A percentile compares a stretch with the other conserved stretches of the same genome.
phyloP scores from a whole-genome alignment of 768 basidiomycete species.

The Collybia nuda region DNA sequence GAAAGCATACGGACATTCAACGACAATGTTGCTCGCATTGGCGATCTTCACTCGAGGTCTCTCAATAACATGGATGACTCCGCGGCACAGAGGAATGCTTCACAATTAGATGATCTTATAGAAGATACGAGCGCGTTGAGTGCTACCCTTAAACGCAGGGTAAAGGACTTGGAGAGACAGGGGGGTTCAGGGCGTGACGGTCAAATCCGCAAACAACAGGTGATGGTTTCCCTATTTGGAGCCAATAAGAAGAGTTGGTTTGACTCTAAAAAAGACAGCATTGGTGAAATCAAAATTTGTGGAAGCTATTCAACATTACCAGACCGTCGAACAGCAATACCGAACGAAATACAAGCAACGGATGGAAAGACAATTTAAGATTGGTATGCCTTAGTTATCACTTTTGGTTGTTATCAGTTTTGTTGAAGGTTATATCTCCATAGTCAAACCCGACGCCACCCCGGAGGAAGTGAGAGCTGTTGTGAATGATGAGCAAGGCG shows the following conservation, averaged over 20 bases:
- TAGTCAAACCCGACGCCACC: conserved; percentile 92
- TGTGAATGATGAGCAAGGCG: conserved; percentile 79
- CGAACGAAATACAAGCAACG: conserved; percentile 77
- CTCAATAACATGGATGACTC: conserved; percentile 76
- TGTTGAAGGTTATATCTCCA: not conserved
- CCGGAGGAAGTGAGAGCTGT: conserved; percentile 85
- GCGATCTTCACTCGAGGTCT: conserved; percentile 72
- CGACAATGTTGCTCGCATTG: conserved; percentile 64
- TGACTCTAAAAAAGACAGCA: conserved; percentile 41
- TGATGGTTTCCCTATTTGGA: conserved; percentile 19
- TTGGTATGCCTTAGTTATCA: conserved; percentile 47
- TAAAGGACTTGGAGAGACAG: conserved; percentile 70
- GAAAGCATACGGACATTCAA: conserved; percentile 68
- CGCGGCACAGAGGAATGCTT: conserved; percentile 56
- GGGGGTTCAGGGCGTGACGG: conserved; percentile 67
- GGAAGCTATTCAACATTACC: conserved; percentile 84
- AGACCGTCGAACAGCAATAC: conserved; percentile 79
- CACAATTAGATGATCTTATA: conserved; percentile 68
- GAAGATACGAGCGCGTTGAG: conserved; percentile 73
- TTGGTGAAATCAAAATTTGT: conserved; percentile 77
- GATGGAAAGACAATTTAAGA: conserved; percentile 85
- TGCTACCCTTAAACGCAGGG: conserved; percentile 63
- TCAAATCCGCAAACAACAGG: conserved; percentile 79
- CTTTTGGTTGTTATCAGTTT: not conserved
- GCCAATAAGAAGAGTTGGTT: not conserved